Conservation (phyloP, 108 stramenopile species). For the Stephanodiscus triporus region DNA sequence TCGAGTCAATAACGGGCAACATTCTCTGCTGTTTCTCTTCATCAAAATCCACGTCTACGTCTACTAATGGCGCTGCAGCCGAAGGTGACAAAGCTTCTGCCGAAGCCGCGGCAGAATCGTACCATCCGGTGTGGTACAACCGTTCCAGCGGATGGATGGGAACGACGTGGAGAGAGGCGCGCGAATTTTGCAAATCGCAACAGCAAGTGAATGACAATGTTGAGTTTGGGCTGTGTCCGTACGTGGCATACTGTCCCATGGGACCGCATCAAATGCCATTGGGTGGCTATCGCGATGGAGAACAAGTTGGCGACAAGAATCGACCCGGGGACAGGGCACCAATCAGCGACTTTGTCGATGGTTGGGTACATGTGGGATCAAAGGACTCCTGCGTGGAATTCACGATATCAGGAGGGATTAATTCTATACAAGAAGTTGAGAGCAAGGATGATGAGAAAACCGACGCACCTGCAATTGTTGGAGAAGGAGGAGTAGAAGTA, state of each 20-base stretch:
- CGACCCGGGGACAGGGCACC: neutral
- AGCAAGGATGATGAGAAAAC: too few relatives aligned
- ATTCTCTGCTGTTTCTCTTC: constrained; percentile 8
- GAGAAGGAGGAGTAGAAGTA: too few relatives aligned
- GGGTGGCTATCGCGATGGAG: neutral
- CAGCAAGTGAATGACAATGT: neutral
- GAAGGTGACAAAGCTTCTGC: neutral
- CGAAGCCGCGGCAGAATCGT: neutral
- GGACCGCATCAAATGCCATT: constrained; percentile 3
- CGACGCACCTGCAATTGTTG: neutral
- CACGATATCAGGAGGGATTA: neutral
- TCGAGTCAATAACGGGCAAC: constrained; percentile 1
- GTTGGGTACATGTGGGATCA: constrained; percentile 8
- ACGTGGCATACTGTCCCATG: constrained; percentile 5
- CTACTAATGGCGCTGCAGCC: neutral
- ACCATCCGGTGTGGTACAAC: constrained; percentile 9
- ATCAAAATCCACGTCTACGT: neutral
- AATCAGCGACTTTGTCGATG: constrained; percentile 4
- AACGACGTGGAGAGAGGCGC: constrained; percentile 1
- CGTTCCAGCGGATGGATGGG: constrained; percentile 1
- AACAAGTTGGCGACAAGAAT: neutral
- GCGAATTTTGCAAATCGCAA: neutral
- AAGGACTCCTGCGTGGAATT: constrained; percentile 2
- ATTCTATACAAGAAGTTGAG: too few relatives aligned
- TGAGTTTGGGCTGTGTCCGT: neutral